Base-by-base conservation (phyloP, 2,329 filamentous ascomycete genomes). In the Calonectria hawksworthii region DNA sequence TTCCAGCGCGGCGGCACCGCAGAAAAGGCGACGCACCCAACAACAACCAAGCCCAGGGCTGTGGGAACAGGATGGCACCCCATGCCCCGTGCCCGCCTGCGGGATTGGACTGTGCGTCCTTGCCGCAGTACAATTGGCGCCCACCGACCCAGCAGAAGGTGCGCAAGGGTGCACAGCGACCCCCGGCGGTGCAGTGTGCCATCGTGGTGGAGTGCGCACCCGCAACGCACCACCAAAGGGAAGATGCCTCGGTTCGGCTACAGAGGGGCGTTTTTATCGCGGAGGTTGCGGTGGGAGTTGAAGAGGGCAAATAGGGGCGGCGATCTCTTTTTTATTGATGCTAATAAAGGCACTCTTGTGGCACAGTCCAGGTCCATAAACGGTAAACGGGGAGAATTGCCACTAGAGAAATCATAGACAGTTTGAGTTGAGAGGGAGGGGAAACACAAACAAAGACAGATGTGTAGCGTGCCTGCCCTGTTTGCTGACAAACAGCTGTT, bases 221-320 rank as follows among this genome's bases (percentile, higher is more conserved):
- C 52, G 30, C 64, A 67, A 61, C 66, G 50, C 34, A 61, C 64
- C 54, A 34, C 44, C 63, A 61, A 44, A 47, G 10, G 41, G 44
- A 28, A 44, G 47, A 28, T 52, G 56, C 74, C 74, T 73, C 74
- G 74, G 74, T 68, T 76, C 72, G 63, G 72, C 61, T 67, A 65
- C 54, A 64, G 56, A 61, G 52, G 56, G 61, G n/a, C 41, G 30
- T 54, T 54, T 54, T 41, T n/a, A 54, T 51, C 66, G 51, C 63
- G 38, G 28, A 59, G n/a, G 41, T 54, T 64, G 47, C 44, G 47
- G 68, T 44, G 56, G 68, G 36, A 54, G 36, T 26, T 54, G 56
- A 38, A 61, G 32, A 61, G 56, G 56, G 56, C 14, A 61, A 61
- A 38, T 61, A 61, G 56, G 56, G 56, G 56, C 56, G n/a, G 13